Base-by-base conservation (phyloP, 768 basidiomycete genomes). In the Tephrocybe rancida region DNA sequence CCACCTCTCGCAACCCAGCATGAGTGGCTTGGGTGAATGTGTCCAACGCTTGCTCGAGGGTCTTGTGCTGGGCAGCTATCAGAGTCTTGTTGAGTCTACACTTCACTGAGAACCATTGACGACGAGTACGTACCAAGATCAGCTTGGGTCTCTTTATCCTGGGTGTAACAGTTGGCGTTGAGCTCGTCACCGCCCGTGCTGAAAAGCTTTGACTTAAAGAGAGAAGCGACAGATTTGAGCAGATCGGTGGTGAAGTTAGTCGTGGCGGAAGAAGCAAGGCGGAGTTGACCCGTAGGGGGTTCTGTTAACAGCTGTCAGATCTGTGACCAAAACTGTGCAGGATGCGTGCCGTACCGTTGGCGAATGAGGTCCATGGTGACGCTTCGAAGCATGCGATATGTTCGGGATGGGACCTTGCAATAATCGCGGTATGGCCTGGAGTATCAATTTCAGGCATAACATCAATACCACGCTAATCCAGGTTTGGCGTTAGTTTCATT, bases 101-200 rank as follows among this genome's bases (percentile, higher is more conserved):
- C 4, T 30, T 25, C 4, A 27, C n/a, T n/a, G 37, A 25, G 25
- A 24, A 26, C 22, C 37, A 30, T 27, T 18, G 18, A 16, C 29
- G 11, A 69, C 25, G 4, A 13, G 5, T 56, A 72, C 53, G 56
- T 48, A 56, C 74, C 70, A 37, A 93, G 77, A 3, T 82, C 78
- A 1, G 68, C 61, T 61, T 85, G 83, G 0, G 88, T 89, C 56
- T 70, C 66, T 1, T 68, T 64, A 58, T 94, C 91, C 13, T 86
- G 62, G 53, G 56, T 56, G 45, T 90, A 92, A 64, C 89, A 90
- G 6, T 74, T 74, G 5, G 69, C 62, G 53, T 93, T 93, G 60
- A 93, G 67, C 61, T 93, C 91, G 59, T 94, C 92, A 0, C 93
- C 92, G 0, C 93, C 93, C 0, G 90, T 90, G 57, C 83, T 83